phyloP scores from a whole-genome alignment of 176 grass and related monocot genomes.

The maize (Zea mays) region Zm-B73-REFERENCE-NAM-5.0 NC_050099.1:29108001-29108500 shows the following conservation, averaged over 20 bases:
- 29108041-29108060: neutral
- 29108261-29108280: conserved; percentile 8
- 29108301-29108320: conserved; percentile 15
- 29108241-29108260: neutral
- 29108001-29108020: neutral
- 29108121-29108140: conserved; percentile 59
- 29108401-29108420: neutral
- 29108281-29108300: conserved; percentile 15
- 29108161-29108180: conserved; percentile 58
- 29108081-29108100: neutral
- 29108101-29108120: neutral
- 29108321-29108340: neutral
- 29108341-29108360: neutral
- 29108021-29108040: neutral
- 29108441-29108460: neutral
- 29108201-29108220: conserved; percentile 17
- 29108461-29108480: neutral
- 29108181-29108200: conserved; percentile 52
- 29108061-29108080: neutral
- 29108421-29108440: neutral
- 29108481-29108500: neutral
- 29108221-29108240: neutral
- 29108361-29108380: neutral
- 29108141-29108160: conserved; percentile 68
- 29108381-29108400: conserved; percentile 3